Evolutionary conservation across 2,329 filamentous ascomycete species (phyloP).

Genomic region (Eutypa lata): DNA sequence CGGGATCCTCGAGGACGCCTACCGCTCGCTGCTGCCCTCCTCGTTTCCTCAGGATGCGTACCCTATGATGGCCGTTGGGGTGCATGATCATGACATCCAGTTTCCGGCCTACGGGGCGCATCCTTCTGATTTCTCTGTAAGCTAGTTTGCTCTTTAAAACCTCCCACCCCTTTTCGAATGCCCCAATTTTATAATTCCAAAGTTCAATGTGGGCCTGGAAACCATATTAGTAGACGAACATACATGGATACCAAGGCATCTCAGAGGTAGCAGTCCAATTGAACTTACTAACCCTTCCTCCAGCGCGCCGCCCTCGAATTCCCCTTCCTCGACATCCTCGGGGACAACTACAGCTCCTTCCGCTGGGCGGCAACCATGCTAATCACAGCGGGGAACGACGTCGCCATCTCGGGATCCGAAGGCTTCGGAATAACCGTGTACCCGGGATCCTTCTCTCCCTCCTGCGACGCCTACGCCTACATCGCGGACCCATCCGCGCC

Average conservation of each 20-base stretch:
- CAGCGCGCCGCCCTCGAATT: constrained; percentile 51
- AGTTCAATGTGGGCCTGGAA: no score
- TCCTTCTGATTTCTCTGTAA: constrained; percentile 47
- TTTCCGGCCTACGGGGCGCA: constrained; percentile 35
- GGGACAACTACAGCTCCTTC: constrained; percentile 49
- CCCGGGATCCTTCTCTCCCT: constrained; percentile 41
- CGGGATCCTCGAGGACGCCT: constrained; percentile 47
- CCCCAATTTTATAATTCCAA: no score
- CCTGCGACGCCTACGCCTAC: constrained; percentile 44
- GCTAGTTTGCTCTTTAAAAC: no score
- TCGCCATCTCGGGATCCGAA: constrained; percentile 41
- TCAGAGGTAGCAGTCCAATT: no score
- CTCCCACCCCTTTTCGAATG: no score
- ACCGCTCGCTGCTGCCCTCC: constrained; percentile 41
- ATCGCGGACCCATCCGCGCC: constrained; percentile 1
- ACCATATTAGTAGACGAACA: no score
- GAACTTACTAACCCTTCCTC: no score
- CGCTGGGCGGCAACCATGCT: constrained; percentile 46
- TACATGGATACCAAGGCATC: no score
- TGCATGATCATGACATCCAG: constrained; percentile 50
- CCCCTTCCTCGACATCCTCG: constrained; percentile 52
- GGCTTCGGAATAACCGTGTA: constrained; percentile 44
- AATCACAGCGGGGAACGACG: constrained; percentile 38
- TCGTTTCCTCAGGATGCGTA: constrained; percentile 49
- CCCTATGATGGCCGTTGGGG: constrained; percentile 47